Base-by-base conservation (phyloP, 805 yeast genomes). In the Saccharomycopsis fodiens region DNA sequence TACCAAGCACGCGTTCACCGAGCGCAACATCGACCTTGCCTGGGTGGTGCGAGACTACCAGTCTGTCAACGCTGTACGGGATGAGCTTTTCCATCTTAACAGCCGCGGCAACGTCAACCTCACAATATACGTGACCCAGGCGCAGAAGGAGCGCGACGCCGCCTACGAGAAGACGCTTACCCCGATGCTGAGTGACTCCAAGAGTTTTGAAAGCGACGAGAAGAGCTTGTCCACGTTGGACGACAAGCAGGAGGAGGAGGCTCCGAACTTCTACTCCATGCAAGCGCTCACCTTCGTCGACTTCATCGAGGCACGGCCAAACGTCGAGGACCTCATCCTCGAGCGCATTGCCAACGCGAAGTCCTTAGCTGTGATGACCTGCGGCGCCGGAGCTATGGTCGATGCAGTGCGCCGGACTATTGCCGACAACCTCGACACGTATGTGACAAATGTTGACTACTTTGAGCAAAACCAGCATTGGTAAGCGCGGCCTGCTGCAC, bases 41-140 rank as follows among this genome's bases (percentile, higher is more conserved):
- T 76, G 80, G 80, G 64, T 67, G 15, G 63, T 74, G 12, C 60
- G 76, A 46, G 70, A 72, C 19, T 64, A 61, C 51, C 59, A 58
- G 38, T 65, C 73, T 1, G 52, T 75, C 21, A 57, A 62, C 36
- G 73, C 79, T 78, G 73, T 74, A 47, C 57, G 60, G 30, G 68
- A 68, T 12, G 81, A 76, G 51, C 30, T 42, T 22, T 13, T 46
- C 15, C n/a, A 40, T 51, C 13, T 57, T 69, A 42, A 52, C 56
- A 20, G 46, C 48, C 5, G n/a, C 32, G 32, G n/a, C n/a, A 57
- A 58, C 15, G 59, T 68, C 21, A 57, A 62, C n/a, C 55, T 63
- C 2, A 57, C 57, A 3, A 52, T 66, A 17, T 60, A 58, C 48
- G 45, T 64, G 13, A 63, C 46, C 13, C 12, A 29, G n/a, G 22